Conservation (phyloP, 192 early-diverging fungal species). For the Dispira simplex region DNA sequence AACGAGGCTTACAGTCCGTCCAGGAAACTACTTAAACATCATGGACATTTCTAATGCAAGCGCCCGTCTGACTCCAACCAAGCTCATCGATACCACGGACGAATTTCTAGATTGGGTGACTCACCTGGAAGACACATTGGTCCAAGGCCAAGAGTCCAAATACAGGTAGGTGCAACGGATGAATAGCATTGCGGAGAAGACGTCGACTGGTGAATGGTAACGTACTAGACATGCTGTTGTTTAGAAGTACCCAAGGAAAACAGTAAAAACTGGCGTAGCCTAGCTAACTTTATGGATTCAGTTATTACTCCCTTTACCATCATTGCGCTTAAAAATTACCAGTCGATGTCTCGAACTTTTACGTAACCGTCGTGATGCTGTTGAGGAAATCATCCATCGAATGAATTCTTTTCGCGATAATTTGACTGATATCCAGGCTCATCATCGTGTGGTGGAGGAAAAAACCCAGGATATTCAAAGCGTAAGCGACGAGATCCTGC, state of each 20-base stretch:
- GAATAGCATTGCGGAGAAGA: no score
- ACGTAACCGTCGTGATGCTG: neutral
- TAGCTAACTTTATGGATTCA: no score
- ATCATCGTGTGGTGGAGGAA: constrained; percentile 66
- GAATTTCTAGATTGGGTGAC: constrained; percentile 96
- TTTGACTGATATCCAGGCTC: constrained; percentile 42
- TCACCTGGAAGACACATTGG: constrained; percentile 60
- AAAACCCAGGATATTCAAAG: constrained; percentile 61
- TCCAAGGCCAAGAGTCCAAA: constrained; percentile 71
- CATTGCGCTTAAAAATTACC: no score
- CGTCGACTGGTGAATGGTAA: no score
- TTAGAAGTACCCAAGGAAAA: no score
- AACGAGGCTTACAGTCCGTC: no score
- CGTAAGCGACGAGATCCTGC: constrained; percentile 64
- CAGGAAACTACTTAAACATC: no score
- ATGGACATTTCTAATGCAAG: no score
- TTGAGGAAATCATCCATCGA: constrained; percentile 42
- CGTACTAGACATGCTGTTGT: no score
- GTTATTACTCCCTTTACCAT: no score
- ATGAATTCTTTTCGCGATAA: constrained; percentile 36
- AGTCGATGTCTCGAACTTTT: constrained; percentile 7
- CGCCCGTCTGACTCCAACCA: constrained; percentile 11
- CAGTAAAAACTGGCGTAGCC: no score
- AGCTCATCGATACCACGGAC: constrained; percentile 70
- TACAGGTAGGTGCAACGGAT: constrained; percentile 39